Conservation (phyloP, 441 rosid species). For the Pelargonium australe region DNA sequence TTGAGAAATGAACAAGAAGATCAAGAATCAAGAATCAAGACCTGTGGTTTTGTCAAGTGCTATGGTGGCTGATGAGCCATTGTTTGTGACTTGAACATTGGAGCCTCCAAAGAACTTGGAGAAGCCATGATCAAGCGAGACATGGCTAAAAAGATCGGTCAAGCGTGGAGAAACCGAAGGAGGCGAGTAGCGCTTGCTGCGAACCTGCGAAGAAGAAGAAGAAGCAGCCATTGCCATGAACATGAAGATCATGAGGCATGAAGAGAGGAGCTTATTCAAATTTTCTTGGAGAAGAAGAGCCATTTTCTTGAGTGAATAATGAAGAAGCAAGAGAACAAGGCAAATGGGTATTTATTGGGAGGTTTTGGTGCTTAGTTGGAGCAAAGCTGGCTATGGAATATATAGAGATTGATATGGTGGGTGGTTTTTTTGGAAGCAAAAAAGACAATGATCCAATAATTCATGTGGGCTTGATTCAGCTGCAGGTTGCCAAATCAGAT, state of each 20-base stretch:
- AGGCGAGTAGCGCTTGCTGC: slow-evolving; percentile 42
- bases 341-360: slow-evolving; percentile 5
- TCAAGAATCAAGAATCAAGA: slow-evolving; percentile 10
- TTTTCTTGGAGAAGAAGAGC: slow-evolving; percentile 29
- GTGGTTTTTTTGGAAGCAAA: background rate
- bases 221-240: slow-evolving; percentile 36
- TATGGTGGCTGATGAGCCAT: slow-evolving; percentile 56
- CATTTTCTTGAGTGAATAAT: slow-evolving; percentile 22
- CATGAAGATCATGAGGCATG: slow-evolving; percentile 30
- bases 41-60: slow-evolving; percentile 73
- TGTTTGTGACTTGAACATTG: slow-evolving; percentile 42
- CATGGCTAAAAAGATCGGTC: slow-evolving; percentile 52
- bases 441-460: background rate
- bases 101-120: slow-evolving; percentile 42
- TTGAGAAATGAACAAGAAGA: background rate
- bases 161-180: slow-evolving; percentile 49
- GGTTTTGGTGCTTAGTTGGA: slow-evolving; percentile 5
- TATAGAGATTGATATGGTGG: too few relatives aligned
- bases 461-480: background rate
- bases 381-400: slow-evolving; percentile 1
- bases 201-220: slow-evolving; percentile 27
- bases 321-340: background rate
- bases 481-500: background rate
- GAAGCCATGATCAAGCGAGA: slow-evolving; percentile 42
- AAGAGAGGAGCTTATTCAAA: slow-evolving; percentile 11